Evolutionary conservation across 1,284 basidiomycete species (phyloP), one percentile per base, ranked within the genome.

Genomic region (Ustilago esculenta): DNA sequence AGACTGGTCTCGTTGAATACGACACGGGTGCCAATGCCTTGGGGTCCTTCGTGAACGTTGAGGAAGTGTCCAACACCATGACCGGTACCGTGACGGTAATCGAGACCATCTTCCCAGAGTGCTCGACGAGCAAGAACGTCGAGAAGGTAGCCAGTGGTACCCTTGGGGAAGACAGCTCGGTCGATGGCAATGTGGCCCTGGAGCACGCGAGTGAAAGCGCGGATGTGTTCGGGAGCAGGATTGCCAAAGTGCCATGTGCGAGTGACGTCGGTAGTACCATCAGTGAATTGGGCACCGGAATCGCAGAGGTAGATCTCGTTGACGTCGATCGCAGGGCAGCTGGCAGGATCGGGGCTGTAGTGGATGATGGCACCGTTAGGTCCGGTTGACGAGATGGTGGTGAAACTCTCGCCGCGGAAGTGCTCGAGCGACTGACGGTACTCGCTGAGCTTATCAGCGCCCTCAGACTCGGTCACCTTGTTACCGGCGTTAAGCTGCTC

Each of bases 181-280:
- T 96, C 95, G 43, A 96, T 90, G 1, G 91, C 88, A 63, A 98
- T 96, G 80, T 98, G 92, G 0, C 95, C 95, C 84, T 98, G 94
- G 42, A 98, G 84, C 1, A 98, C 96, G 15, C 94, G 87, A 0
- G 95, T 98, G 76, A 94, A 96, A 0, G 92, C 90, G 0, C 91
- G 87, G 69, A 89, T 91, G 83, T 97, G 91, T 73, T 92, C 90
- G 0, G 85, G 85, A 1, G 88, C 89, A 0, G 95, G 93, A 1
- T 85, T 88, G 27, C 93, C 94, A 81, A 97, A 98, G 82, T 98
- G 94, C 89, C 92, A 84, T 8, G 74, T 66, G 30, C 94, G 85
- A 5, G 94, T 97, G 9, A 92, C 90, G 77, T 98, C 96, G 1
- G 95, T 98, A 0, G 95, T 98, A 11, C 94, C 94, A 76, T 97